A percentile compares a stretch with the other conserved stretches of the same genome.
phyloP scores from a whole-genome alignment of 805 yeast species.

The Candida qinlingensis region DNA sequence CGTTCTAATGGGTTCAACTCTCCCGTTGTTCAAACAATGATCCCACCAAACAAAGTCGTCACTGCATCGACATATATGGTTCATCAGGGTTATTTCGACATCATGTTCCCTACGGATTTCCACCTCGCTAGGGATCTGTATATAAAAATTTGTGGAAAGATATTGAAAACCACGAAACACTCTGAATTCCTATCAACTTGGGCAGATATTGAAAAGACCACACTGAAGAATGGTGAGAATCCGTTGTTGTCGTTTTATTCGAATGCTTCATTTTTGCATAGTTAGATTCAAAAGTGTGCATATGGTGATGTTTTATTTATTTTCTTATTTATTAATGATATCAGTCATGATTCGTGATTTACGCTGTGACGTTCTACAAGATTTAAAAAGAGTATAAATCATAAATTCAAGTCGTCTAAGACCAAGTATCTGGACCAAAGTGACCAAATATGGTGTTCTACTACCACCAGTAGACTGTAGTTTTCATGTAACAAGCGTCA shows the following conservation, averaged over 20 bases:
- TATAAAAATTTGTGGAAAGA: conserved; percentile 55
- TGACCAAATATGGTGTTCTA: no score
- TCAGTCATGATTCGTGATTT: no score
- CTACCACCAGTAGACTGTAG: no score
- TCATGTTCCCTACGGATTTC: conserved; percentile 83
- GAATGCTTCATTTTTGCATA: conserved; percentile 62
- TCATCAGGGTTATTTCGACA: conserved; percentile 82
- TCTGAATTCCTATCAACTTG: conserved; percentile 59
- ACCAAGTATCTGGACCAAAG: no score
- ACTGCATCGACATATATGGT: conserved; percentile 72
- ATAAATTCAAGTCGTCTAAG: no score
- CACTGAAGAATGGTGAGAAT: conserved; percentile 73
- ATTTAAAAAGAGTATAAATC: no score
- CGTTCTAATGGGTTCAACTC: conserved; percentile 54
- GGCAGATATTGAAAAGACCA: conserved; percentile 65
- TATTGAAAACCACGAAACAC: conserved; percentile 51
- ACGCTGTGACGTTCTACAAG: no score
- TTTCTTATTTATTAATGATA: no score
- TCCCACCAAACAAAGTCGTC: conserved; percentile 54
- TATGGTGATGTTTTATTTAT: no score
- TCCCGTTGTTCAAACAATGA: conserved; percentile 77
- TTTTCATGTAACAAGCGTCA: no score
- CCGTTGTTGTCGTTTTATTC: conserved; percentile 76
- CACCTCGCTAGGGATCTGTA: conserved; percentile 56
- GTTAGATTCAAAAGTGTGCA: not conserved